These are phyloP conservation scores for Metschnikowia colocasiae DNA, from an alignment of 805 yeast genomes.

Conservation along the genomic window DNA sequence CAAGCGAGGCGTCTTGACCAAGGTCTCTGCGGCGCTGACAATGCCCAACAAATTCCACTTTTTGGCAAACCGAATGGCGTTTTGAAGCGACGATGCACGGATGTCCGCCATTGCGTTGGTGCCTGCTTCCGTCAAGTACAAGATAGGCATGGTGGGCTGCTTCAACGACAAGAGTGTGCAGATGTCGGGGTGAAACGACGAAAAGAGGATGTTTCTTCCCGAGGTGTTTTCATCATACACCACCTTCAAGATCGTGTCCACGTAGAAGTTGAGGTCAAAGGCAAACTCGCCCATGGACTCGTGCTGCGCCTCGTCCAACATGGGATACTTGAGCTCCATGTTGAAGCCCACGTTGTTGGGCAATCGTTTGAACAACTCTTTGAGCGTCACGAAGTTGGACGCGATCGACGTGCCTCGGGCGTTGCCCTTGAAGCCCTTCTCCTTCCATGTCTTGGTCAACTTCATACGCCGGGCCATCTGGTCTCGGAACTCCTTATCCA, in stretches of 20 bases:
- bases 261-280: conserved; percentile 80
- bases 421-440: conserved; percentile 88
- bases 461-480: conserved; percentile 63
- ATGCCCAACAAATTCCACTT: conserved; percentile 90
- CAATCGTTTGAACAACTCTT: conserved; percentile 74
- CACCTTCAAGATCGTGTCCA: conserved; percentile 75
- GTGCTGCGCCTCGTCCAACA: conserved; percentile 86
- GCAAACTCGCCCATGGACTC: conserved; percentile 87
- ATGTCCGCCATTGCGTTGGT: conserved; percentile 83
- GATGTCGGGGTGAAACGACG: conserved; percentile 92
- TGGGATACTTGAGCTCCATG: conserved; percentile 91
- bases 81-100: conserved; percentile 82
- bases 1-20: conserved; percentile 85
- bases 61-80: conserved; percentile 85
- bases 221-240: conserved; percentile 72
- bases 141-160: conserved; percentile 89
- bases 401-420: conserved; percentile 86
- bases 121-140: conserved; percentile 88
- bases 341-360: conserved; percentile 88
- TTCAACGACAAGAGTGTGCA: conserved; percentile 82
- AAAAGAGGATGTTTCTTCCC: conserved; percentile 83
- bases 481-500: conserved; percentile 38
- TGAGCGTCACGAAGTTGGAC: conserved; percentile 84
- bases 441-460: conserved; percentile 83
- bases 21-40: conserved; percentile 82